These are phyloP conservation scores for Aegilops speltoides DNA, from an alignment of 176 grass and related monocot genomes.

Conservation along the genomic window DNA sequence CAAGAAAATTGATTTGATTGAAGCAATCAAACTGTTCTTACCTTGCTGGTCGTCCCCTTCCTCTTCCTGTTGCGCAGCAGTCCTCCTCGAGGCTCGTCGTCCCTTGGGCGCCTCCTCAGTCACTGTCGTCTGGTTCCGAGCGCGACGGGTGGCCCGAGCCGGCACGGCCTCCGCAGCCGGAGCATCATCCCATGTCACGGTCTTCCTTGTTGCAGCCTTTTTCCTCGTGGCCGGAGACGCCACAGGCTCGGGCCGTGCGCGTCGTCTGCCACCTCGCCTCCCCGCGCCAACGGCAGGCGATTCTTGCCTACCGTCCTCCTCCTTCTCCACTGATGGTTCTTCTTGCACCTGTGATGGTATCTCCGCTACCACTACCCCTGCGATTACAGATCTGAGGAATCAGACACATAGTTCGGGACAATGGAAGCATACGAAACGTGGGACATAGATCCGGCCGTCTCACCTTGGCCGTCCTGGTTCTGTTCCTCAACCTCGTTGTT, in stretches of 20 bases:
- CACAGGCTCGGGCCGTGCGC: neutral
- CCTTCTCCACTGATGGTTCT: neutral
- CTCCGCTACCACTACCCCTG: neutral
- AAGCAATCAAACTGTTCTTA: neutral
- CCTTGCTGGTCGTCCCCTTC: neutral
- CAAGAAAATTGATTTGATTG: neutral
- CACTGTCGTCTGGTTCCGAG: neutral
- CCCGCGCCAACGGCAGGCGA: no score
- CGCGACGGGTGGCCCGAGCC: constrained; percentile 1
- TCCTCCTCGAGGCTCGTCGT: neutral
- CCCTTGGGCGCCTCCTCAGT: constrained; percentile 10
- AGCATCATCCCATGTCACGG: neutral
- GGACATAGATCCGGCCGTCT: neutral
- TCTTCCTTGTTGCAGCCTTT: neutral
- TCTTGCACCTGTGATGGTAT: neutral
- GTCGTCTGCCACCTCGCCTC: no score
- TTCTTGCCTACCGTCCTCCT: neutral
- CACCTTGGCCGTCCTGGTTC: constrained; percentile 10
- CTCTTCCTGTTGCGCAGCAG: constrained; percentile 12
- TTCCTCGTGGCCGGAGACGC: constrained; percentile 10
- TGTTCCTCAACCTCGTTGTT: neutral
- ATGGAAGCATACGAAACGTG: neutral
- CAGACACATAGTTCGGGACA: neutral
- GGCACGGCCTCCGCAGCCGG: neutral
- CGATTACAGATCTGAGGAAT: neutral